Evolutionary conservation across 2,329 filamentous ascomycete genomes (phyloP).

Genomic region (Rasamsonia emersonii): DNA sequence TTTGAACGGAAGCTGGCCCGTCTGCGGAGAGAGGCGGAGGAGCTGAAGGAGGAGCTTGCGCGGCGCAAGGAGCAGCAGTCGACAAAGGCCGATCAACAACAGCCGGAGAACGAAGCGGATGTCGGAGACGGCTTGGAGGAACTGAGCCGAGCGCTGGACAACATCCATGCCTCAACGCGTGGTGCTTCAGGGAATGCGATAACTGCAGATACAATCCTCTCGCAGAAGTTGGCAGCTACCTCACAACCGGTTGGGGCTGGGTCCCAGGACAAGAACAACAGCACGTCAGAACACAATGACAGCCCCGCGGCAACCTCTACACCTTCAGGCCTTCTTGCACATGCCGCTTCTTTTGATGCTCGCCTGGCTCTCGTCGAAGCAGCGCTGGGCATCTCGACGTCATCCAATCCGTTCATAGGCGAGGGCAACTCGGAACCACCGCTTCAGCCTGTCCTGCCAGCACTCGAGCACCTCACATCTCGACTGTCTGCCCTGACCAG

Average conservation of each 20-base stretch:
- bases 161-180: slow-evolving; percentile 41
- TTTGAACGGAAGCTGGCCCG: slow-evolving; percentile 72
- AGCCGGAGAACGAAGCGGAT: slow-evolving; percentile 36
- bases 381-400: slow-evolving; percentile 67
- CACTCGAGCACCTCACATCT: slow-evolving; percentile 69
- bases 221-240: slow-evolving; percentile 22
- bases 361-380: slow-evolving; percentile 72
- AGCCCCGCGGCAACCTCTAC: slow-evolving; percentile 10
- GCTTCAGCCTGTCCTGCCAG: slow-evolving; percentile 64
- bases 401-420: slow-evolving; percentile 47
- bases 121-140: slow-evolving; percentile 54
- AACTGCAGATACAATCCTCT: slow-evolving; percentile 26
- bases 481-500: slow-evolving; percentile 65
- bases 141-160: slow-evolving; percentile 63
- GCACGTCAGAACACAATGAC: slow-evolving; percentile 5
- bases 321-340: slow-evolving; percentile 53
- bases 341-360: slow-evolving; percentile 79
- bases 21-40: slow-evolving; percentile 72
- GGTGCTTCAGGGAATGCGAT: slow-evolving; percentile 18
- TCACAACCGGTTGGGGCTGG: slow-evolving; percentile 7
- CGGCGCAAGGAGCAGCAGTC: slow-evolving; percentile 45
- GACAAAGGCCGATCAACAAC: slow-evolving; percentile 39
- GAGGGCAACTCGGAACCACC: slow-evolving; percentile 42
- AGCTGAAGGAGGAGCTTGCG: slow-evolving; percentile 50
- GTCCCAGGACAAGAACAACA: slow-evolving; percentile 3